Base-by-base conservation (phyloP, 2,329 filamentous ascomycete genomes). In the Zasmidium cellare region DNA sequence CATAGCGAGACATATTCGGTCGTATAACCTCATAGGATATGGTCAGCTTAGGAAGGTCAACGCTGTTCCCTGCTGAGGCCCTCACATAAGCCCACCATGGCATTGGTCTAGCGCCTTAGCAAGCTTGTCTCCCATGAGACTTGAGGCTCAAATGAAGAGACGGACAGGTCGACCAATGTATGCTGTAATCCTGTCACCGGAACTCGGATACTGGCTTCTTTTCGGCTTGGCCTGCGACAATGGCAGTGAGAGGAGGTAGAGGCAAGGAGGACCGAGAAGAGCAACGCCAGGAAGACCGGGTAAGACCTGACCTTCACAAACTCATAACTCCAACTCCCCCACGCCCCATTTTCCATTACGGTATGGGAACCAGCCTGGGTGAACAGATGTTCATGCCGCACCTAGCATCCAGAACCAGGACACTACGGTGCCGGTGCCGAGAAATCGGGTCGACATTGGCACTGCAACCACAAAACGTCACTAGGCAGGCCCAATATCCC, bases 121-220 rank as follows among this genome's bases (percentile, higher is more conserved):
- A 56, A 48, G 53, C 57, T 59, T 59, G 57, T 55, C 25, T 51
- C 25, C 52, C 55, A 56, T 46, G 48, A 51, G 52, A 24, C 35
- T 25, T 18, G 16, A 11, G 53, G 51, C 22, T 41, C 35, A 41
- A 14, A 3, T 18, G n/a, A 41, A 52, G 18, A 14, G 9, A 51
- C 14, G 28, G n/a, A n/a, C n/a, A n/a, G n/a, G n/a, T n/a, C n/a
- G n/a, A n/a, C n/a, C n/a, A n/a, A n/a, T n/a, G n/a, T n/a, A n/a
- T n/a, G n/a, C n/a, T n/a, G n/a, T n/a, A n/a, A n/a, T n/a, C n/a
- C n/a, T n/a, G n/a, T n/a, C n/a, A n/a, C n/a, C n/a, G n/a, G n/a
- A n/a, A n/a, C n/a, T n/a, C n/a, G n/a, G n/a, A n/a, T n/a, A n/a
- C n/a, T n/a, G n/a, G n/a, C n/a, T n/a, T n/a, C n/a, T n/a, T n/a